phyloP scores from a whole-genome alignment of 2,329 filamentous ascomycete species.

The Talaromyces verruculosus region DNA sequence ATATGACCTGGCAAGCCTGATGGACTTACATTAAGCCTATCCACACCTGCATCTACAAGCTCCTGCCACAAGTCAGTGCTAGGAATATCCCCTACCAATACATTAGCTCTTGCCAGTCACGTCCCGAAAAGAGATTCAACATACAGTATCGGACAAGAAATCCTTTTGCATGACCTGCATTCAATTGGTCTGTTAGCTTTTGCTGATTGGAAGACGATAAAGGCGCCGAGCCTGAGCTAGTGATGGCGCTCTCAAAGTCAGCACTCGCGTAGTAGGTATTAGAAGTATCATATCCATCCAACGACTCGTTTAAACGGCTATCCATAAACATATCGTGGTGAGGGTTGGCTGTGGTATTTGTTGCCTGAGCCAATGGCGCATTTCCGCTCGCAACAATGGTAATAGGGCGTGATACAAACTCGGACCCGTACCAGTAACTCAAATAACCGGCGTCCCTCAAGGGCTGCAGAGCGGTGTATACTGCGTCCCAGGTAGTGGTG shows the following conservation, averaged over 20 bases:
- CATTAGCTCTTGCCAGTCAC: neutral
- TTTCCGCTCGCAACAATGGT: constrained; percentile 52
- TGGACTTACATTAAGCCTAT: neutral
- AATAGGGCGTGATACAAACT: constrained; percentile 39
- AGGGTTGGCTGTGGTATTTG: neutral
- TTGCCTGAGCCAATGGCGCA: constrained; percentile 36
- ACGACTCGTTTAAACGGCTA: neutral
- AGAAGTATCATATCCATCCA: neutral
- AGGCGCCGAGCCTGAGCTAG: neutral
- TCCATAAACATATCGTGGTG: neutral
- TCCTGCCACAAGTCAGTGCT: neutral
- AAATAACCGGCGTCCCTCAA: constrained; percentile 37
- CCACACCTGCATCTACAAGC: neutral
- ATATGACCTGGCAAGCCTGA: neutral
- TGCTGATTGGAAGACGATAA: neutral
- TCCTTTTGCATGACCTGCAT: neutral
- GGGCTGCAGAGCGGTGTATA: constrained; percentile 40
- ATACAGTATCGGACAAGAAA: constrained; percentile 2
- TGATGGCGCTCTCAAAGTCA: neutral
- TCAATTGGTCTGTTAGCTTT: neutral
- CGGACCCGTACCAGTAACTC: constrained; percentile 45
- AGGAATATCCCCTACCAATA: neutral
- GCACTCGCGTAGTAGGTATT: neutral
- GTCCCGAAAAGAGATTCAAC: neutral
- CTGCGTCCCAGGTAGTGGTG: constrained; percentile 33